Evolutionary conservation across 768 basidiomycete genomes (phyloP).

Genomic region (Auricularia sp.): DNA sequence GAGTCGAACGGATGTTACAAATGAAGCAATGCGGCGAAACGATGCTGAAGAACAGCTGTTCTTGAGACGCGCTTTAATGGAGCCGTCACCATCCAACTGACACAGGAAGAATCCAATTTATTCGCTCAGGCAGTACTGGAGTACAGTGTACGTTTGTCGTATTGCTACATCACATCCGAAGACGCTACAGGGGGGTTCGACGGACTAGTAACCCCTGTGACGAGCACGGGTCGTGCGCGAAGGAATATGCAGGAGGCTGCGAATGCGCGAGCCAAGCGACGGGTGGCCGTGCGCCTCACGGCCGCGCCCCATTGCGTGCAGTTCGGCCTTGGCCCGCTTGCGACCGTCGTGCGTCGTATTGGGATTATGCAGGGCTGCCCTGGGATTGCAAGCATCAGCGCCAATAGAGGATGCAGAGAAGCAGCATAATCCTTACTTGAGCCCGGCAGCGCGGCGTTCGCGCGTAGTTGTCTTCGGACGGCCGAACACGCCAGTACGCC

Average conservation of each 20-base stretch:
- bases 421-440: not conserved
- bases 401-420: not conserved
- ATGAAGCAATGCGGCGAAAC: too few relatives aligned
- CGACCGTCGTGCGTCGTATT: constrained; percentile 38
- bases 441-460: not conserved
- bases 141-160: too few relatives aligned
- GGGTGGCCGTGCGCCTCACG: not conserved
- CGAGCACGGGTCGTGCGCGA: not conserved
- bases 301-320: constrained; percentile 29
- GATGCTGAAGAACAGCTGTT: too few relatives aligned
- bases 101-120: too few relatives aligned
- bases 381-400: not conserved
- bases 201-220: not conserved
- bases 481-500: not conserved
- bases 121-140: too few relatives aligned
- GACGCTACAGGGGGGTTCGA: too few relatives aligned
- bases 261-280: not conserved
- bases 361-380: constrained; percentile 40
- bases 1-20: too few relatives aligned
- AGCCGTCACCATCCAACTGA: too few relatives aligned
- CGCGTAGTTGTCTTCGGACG: not conserved
- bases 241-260: not conserved
- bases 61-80: too few relatives aligned
- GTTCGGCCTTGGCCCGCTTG: constrained; percentile 37
- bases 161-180: too few relatives aligned